These are phyloP conservation scores for Trichoderma oligosporum DNA, from an alignment of 2,329 filamentous ascomycete genomes.

Conservation along the genomic window DNA sequence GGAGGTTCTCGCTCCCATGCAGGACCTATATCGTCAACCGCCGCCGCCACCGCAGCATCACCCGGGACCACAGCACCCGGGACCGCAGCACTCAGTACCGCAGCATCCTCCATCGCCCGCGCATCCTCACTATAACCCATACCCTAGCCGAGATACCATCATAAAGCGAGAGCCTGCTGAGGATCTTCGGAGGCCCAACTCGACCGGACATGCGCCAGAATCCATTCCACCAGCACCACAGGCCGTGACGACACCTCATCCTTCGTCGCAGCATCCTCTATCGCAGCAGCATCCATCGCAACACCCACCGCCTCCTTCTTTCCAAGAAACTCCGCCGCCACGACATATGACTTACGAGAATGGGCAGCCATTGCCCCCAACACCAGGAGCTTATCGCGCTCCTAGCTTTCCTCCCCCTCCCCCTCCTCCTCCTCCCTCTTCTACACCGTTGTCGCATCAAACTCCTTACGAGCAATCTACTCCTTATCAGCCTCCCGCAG, in stretches of 20 bases:
- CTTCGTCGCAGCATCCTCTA: slow-evolving; percentile 26
- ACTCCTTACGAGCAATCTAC: slow-evolving; percentile 37
- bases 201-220: slow-evolving; percentile 45
- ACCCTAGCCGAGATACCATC: slow-evolving; percentile 47
- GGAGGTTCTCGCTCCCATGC: slow-evolving; percentile 52
- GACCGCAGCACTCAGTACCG: slow-evolving; percentile 13
- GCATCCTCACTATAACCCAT: slow-evolving; percentile 43
- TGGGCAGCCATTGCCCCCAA: slow-evolving; percentile 43
- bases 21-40: slow-evolving; percentile 46
- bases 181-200: slow-evolving; percentile 51
- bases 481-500: slow-evolving; percentile 31
- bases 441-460: slow-evolving; percentile 39
- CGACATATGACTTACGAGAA: slow-evolving; percentile 54
- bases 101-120: slow-evolving; percentile 39
- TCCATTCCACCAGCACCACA: slow-evolving; percentile 33
- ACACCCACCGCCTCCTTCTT: slow-evolving; percentile 30
- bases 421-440: slow-evolving; percentile 39
- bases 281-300: not conserved
- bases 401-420: slow-evolving; percentile 41
- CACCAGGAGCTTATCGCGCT: slow-evolving; percentile 42
- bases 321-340: slow-evolving; percentile 42
- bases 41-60: slow-evolving; percentile 24
- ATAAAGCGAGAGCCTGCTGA: slow-evolving; percentile 56
- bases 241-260: slow-evolving; percentile 31
- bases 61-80: slow-evolving; percentile 18